Base-by-base conservation (phyloP, 176 grass and related monocot genomes). In the Musa troglodytarum region DNA sequence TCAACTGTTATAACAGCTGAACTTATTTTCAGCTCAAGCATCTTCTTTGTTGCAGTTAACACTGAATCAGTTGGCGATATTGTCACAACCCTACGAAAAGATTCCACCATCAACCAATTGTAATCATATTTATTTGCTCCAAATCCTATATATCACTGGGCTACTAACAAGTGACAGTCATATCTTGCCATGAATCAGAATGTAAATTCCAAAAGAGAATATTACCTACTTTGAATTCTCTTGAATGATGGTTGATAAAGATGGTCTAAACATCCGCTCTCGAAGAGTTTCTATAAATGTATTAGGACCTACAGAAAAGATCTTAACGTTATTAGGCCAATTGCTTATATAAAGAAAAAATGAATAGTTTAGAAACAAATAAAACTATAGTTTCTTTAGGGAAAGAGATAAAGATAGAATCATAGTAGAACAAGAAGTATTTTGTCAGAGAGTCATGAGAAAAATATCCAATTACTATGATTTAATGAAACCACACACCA, bases 141-240 rank as follows among this genome's bases (percentile, higher is more conserved):
- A n/a, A n/a, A 70, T 16, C 10, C 28, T 26, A 65, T 50, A 76
- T 64, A 20, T 52, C 12, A 80, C 15, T 50, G 21, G 11, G 66
- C 61, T 79, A 78, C 11, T 66, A 24, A n/a, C 62, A 82, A 56
- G 21, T 2, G 80, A 80, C 75, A 62, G 16, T 49, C 76, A 13
- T 53, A 72, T 24, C 8, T 50, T 53, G 34, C 4, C 59, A 19
- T 71, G 20, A 6, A 68, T 20, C 22, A 69, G 54, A 57, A 62
- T 57, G 53, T 28, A 82, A 66, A 83, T 59, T 77, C 65, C 85
- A 86, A 72, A 79, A 81, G 65, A 77, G 86, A 65, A 82, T 99
- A 87, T 94, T 99, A 99, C 88, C 90, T 94, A 99, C 95, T 99
- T 99, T 94, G 90, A 82, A 94, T 99, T 91, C 82, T 99, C 90